Evolutionary conservation across 2,329 filamentous ascomycete genomes (phyloP).

Genomic region (Talaromyces sp.): DNA sequence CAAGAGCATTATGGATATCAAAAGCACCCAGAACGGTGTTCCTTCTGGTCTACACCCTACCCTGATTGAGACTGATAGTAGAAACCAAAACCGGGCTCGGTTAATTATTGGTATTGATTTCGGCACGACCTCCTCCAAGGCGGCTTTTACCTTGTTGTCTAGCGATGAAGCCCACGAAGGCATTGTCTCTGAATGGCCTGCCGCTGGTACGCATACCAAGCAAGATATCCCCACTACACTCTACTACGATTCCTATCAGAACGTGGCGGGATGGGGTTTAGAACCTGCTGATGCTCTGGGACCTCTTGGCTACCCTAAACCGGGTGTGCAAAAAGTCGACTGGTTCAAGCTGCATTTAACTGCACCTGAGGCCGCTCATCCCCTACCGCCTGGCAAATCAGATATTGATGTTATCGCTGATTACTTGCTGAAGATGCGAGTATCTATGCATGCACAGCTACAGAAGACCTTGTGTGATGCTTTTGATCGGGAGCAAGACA

Average conservation of each 20-base stretch:
- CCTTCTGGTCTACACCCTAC: constrained; percentile 23
- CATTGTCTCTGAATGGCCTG: constrained; percentile 98
- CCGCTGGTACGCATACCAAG: constrained; percentile 93
- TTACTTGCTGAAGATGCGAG: constrained; percentile 95
- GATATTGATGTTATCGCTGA: constrained; percentile 98
- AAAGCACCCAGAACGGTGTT: constrained; percentile 24
- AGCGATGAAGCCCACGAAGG: constrained; percentile 97
- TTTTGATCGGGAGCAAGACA: constrained; percentile 95
- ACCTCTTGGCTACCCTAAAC: constrained; percentile 94
- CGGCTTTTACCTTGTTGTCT: constrained; percentile 86
- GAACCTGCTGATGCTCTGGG: constrained; percentile 96
- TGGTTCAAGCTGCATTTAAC: constrained; percentile 99
- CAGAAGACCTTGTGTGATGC: constrained; percentile 96
- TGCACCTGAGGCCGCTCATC: constrained; percentile 97
- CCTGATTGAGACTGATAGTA: constrained; percentile 69
- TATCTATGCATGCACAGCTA: constrained; percentile 90
- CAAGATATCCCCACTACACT: constrained; percentile 99
- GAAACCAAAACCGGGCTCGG: constrained; percentile 86
- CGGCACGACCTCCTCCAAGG: constrained; percentile 95
- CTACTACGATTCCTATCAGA: constrained; percentile 99
- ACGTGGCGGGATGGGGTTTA: constrained; percentile 96
- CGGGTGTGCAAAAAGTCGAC: constrained; percentile 96
- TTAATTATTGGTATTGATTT: constrained; percentile 98
- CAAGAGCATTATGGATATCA: constrained; percentile 34
- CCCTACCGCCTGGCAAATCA: constrained; percentile 93